These are phyloP conservation scores for Sanghuangporus baumii DNA, from an alignment of 1,284 basidiomycete species.

Conservation along the genomic window DNA sequence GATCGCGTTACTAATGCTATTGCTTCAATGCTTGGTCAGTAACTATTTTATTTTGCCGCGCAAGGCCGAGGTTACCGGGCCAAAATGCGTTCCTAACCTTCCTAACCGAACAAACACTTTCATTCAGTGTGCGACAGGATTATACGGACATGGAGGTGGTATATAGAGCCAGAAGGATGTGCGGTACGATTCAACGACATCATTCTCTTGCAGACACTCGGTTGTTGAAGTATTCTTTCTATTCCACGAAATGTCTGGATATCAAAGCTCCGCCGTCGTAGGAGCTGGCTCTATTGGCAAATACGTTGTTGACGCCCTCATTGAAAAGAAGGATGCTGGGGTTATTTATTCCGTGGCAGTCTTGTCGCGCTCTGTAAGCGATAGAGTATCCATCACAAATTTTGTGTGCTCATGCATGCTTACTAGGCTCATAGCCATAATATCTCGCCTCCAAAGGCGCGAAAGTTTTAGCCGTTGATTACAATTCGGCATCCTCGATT, in stretches of 20 bases:
- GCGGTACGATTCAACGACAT: too few relatives aligned
- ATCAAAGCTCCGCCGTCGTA: conserved; percentile 23
- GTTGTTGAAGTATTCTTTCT: too few relatives aligned
- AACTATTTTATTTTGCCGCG: too few relatives aligned
- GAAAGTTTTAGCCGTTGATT: conserved; percentile 28
- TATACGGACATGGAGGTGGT: too few relatives aligned
- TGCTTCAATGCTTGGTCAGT: too few relatives aligned
- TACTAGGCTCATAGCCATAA: not conserved
- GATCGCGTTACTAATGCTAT: not conserved
- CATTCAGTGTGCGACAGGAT: too few relatives aligned
- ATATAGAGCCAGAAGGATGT: too few relatives aligned
- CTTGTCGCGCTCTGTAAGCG: conserved; percentile 21
- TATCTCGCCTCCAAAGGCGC: conserved; percentile 23
- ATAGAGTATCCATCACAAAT: not conserved
- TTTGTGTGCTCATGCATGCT: too few relatives aligned
- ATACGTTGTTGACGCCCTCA: conserved; percentile 23
- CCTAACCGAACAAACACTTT: too few relatives aligned
- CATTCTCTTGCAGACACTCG: too few relatives aligned
- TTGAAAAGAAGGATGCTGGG: conserved; percentile 20
- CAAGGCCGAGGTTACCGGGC: too few relatives aligned
- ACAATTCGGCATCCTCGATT: conserved; percentile 26
- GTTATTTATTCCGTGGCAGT: conserved; percentile 12
- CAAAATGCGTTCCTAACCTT: too few relatives aligned
- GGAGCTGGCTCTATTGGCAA: conserved; percentile 23
- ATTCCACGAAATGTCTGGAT: conserved; percentile 21